These are phyloP conservation scores for Hirschfeldia incana DNA, from an alignment of 345 rosid genomes.

Conservation along the genomic window DNA sequence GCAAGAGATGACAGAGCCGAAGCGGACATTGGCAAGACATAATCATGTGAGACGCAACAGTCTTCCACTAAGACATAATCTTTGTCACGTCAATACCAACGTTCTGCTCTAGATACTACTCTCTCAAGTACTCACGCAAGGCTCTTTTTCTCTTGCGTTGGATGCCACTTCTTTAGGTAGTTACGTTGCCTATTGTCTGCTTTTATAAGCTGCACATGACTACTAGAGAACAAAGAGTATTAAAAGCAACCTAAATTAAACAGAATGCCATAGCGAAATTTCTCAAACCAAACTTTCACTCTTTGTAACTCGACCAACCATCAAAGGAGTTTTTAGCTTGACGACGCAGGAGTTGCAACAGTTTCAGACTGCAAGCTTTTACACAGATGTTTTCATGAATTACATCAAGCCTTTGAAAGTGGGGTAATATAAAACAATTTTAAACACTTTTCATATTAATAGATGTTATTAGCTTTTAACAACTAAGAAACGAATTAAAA, in stretches of 20 bases:
- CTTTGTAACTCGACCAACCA: not conserved
- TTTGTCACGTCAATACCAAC: not conserved
- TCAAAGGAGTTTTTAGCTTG: not conserved
- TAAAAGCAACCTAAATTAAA: not conserved
- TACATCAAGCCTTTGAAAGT: too few relatives aligned
- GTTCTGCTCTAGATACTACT: not conserved
- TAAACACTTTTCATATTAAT: too few relatives aligned
- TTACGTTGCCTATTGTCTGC: not conserved
- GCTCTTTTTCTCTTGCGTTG: not conserved
- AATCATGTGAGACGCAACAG: not conserved
- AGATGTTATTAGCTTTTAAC: too few relatives aligned
- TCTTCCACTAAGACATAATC: not conserved
- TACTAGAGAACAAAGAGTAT: not conserved
- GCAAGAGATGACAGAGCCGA: constrained; percentile 38
- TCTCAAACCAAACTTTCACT: not conserved
- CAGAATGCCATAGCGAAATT: not conserved
- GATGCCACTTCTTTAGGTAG: not conserved
- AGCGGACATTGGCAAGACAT: constrained; percentile 35
- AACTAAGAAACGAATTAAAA: too few relatives aligned
- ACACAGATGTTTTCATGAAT: not conserved
- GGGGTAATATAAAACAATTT: too few relatives aligned
- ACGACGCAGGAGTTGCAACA: not conserved
- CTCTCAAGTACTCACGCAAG: not conserved
- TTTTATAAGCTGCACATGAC: not conserved
- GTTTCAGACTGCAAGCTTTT: not conserved